Conservation (phyloP, 106 monocot species). For the Amphibolis antarctica region DNA sequence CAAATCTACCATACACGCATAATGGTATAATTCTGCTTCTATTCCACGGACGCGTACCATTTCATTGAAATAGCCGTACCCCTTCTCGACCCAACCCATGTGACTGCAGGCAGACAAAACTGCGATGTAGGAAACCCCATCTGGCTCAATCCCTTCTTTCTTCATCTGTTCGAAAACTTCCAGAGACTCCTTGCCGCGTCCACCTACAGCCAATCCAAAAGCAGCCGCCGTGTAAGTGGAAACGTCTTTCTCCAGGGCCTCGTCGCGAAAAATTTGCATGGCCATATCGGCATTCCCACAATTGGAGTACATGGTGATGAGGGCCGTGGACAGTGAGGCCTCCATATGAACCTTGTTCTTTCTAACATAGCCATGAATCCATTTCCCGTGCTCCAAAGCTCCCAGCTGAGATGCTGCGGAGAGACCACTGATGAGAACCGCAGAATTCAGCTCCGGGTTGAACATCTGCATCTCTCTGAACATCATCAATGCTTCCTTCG, state of each 20-base stretch:
- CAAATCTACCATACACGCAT: constrained; percentile 32
- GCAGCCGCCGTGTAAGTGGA: constrained; percentile 20
- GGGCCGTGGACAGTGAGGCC: constrained; percentile 8
- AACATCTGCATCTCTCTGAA: constrained; percentile 19
- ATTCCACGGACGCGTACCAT: constrained; percentile 20
- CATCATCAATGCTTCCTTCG: constrained; percentile 14
- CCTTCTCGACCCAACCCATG: constrained; percentile 19
- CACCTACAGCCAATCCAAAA: constrained; percentile 17
- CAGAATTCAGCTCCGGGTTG: neutral
- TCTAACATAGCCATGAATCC: constrained; percentile 21
- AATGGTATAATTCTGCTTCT: constrained; percentile 20
- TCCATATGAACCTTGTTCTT: constrained; percentile 4
- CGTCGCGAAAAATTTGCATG: constrained; percentile 5
- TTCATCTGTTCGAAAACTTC: constrained; percentile 39
- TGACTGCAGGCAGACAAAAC: constrained; percentile 31
- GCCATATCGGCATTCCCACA: constrained; percentile 20
- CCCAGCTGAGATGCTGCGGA: constrained; percentile 13
- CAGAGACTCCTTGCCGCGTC: constrained; percentile 10
- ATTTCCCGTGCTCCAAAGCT: constrained; percentile 23
- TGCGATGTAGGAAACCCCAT: constrained; percentile 24
- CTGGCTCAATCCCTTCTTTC: constrained; percentile 11
- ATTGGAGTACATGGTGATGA: constrained; percentile 27
- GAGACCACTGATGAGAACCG: constrained; percentile 13
- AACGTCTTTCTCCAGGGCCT: constrained; percentile 8
- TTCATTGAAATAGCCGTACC: constrained; percentile 19